phyloP scores from a whole-genome alignment of 768 basidiomycete species.

The Cyclocybe cylindracea region DNA sequence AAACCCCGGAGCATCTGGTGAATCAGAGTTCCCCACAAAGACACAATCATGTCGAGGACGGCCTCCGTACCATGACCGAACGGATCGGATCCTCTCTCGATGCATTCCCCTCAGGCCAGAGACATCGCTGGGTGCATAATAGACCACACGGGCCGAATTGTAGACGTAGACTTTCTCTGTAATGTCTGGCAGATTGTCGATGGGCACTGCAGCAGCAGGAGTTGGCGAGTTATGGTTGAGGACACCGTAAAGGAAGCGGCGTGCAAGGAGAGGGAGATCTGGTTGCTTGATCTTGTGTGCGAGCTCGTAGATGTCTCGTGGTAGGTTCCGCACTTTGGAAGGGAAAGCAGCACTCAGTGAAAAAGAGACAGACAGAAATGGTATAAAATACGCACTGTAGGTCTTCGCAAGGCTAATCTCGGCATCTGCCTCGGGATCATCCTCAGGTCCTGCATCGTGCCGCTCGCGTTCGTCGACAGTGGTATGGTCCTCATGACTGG shows the following conservation, averaged over 20 bases:
- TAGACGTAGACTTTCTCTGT: constrained; percentile 19
- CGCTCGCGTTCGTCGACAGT: neutral
- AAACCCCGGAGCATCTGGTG: constrained; percentile 17
- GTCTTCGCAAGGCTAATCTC: neutral
- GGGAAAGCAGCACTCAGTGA: too few relatives aligned
- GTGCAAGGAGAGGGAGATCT: neutral
- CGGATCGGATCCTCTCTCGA: constrained; percentile 29
- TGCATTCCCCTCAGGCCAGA: constrained; percentile 29
- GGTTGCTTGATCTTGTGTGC: too few relatives aligned
- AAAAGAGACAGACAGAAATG: too few relatives aligned
- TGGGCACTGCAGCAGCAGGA: neutral
- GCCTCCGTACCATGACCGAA: constrained; percentile 26
- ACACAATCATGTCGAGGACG: constrained; percentile 29
- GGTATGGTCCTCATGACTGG: too few relatives aligned
- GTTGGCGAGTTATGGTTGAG: neutral
- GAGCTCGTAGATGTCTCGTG: too few relatives aligned
- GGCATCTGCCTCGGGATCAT: too few relatives aligned
- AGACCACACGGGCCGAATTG: constrained; percentile 28
- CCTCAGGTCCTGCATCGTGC: neutral
- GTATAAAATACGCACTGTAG: neutral
- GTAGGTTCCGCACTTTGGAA: too few relatives aligned
- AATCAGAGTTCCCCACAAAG: constrained; percentile 18
- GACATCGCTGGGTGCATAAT: constrained; percentile 37
- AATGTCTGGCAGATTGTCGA: constrained; percentile 6
- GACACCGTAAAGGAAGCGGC: constrained; percentile 5